Evolutionary conservation across 176 grass and related monocot species (phyloP).

Genomic region (Tuctoria greenei): DNA sequence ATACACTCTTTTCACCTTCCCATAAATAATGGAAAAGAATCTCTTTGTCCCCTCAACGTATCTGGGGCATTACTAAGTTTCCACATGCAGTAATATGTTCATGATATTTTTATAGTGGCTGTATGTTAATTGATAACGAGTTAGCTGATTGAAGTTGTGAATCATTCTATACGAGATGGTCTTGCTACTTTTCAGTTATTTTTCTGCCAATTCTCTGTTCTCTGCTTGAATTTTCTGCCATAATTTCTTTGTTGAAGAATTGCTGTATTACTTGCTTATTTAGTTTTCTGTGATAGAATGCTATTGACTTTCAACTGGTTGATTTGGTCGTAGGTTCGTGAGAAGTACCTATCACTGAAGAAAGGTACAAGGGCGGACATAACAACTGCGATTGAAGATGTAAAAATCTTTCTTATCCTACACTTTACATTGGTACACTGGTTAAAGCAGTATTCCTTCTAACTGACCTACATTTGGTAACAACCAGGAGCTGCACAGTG

Average conservation of each 20-base stretch:
- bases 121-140: not conserved
- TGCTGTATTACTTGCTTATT: slow-evolving; percentile 21
- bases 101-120: slow-evolving; percentile 11
- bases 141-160: slow-evolving; percentile 17
- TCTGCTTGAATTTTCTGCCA: slow-evolving; percentile 3
- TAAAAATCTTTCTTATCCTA: slow-evolving; percentile 47
- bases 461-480: slow-evolving; percentile 35
- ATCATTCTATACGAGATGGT: not conserved
- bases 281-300: slow-evolving; percentile 19
- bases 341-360: slow-evolving; percentile 85
- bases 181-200: slow-evolving; percentile 1
- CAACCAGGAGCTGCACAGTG: slow-evolving; percentile 81
- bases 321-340: slow-evolving; percentile 64
- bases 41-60: slow-evolving; percentile 3
- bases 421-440: slow-evolving; percentile 9
- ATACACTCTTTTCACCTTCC: not conserved
- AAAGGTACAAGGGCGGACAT: slow-evolving; percentile 90
- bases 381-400: slow-evolving; percentile 85
- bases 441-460: slow-evolving; percentile 14
- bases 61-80: slow-evolving; percentile 18
- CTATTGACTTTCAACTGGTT: slow-evolving; percentile 30
- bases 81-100: not conserved
- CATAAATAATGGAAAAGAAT: not conserved
- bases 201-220: not conserved
- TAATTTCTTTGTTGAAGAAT: slow-evolving; percentile 9